These are phyloP conservation scores for Hirsutella rhossiliensis DNA, from an alignment of 2,329 filamentous ascomycete genomes.

Conservation along the genomic window DNA sequence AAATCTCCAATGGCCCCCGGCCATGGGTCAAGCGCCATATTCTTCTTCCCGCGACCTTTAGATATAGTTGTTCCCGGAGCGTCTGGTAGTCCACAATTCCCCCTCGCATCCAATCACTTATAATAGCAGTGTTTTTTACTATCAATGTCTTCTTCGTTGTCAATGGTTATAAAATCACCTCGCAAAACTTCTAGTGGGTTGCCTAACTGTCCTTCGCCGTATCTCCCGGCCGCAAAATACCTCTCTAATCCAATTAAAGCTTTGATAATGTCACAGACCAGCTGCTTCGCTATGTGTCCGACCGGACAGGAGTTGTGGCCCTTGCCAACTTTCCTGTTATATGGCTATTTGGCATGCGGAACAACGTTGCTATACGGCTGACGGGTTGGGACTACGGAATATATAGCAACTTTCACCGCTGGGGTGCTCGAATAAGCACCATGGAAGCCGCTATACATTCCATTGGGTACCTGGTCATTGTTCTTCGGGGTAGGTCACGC, in stretches of 20 bases:
- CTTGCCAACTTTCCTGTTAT: constrained; percentile 52
- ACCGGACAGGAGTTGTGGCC: constrained; percentile 51
- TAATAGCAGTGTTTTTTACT: constrained; percentile 22
- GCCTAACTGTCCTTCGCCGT: not conserved
- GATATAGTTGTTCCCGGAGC: constrained; percentile 28
- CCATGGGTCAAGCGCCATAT: constrained; percentile 21
- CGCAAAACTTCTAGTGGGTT: constrained; percentile 27
- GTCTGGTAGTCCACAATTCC: constrained; percentile 33
- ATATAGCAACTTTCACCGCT: constrained; percentile 57
- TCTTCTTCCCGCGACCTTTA: constrained; percentile 29
- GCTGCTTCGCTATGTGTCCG: constrained; percentile 42
- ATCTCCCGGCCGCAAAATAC: not conserved
- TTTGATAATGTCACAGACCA: constrained; percentile 18
- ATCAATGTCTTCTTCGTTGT: constrained; percentile 25
- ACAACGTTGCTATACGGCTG: constrained; percentile 53
- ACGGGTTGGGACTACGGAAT: constrained; percentile 59
- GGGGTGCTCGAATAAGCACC: constrained; percentile 50
- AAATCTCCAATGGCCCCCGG: not conserved
- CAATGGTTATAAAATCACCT: constrained; percentile 23
- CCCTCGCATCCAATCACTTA: constrained; percentile 28
- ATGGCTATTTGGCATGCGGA: constrained; percentile 56
- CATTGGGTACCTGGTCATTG: constrained; percentile 40
- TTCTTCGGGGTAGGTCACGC: constrained; percentile 20
- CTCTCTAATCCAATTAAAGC: constrained; percentile 15
- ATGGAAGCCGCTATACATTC: constrained; percentile 52